These are phyloP conservation scores for Solanum peruvianum DNA, from an alignment of 257 asterid genomes.

Conservation along the genomic window DNA sequence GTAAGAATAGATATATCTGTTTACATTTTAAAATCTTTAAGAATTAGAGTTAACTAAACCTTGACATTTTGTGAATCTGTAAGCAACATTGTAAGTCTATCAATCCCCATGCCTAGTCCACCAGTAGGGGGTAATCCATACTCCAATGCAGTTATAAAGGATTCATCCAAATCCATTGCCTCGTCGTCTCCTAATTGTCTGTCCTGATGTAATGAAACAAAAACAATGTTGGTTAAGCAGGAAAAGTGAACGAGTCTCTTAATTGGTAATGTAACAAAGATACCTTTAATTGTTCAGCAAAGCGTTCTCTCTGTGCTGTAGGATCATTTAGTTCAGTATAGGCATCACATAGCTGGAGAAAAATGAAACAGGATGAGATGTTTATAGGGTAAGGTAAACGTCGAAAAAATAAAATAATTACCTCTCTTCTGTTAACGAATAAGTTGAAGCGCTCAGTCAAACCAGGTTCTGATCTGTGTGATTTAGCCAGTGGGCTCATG, in stretches of 20 bases:
- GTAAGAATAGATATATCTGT: neutral
- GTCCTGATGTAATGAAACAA: neutral
- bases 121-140: neutral
- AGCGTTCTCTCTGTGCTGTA: neutral
- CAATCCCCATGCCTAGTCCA: neutral
- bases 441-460: neutral
- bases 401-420: neutral
- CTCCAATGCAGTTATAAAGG: neutral
- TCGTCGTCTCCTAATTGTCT: slow-evolving; percentile 1
- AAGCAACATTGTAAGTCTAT: slow-evolving; percentile 1
- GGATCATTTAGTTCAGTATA: neutral
- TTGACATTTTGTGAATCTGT: slow-evolving; percentile 4
- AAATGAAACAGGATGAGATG: neutral
- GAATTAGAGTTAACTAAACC: neutral
- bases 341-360: neutral
- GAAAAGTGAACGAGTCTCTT: neutral
- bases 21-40: neutral
- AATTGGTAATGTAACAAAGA: neutral
- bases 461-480: neutral
- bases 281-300: neutral
- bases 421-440: neutral
- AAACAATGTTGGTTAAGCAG: neutral
- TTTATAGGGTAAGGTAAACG: neutral
- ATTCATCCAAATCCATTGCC: neutral
- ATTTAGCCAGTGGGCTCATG: neutral